A percentile compares a stretch with the other conserved stretches of the same genome.
Conservation (phyloP, 495 filamentous ascomycete genomes). For the Pseudoneurospora amorphoporcata region DNA sequence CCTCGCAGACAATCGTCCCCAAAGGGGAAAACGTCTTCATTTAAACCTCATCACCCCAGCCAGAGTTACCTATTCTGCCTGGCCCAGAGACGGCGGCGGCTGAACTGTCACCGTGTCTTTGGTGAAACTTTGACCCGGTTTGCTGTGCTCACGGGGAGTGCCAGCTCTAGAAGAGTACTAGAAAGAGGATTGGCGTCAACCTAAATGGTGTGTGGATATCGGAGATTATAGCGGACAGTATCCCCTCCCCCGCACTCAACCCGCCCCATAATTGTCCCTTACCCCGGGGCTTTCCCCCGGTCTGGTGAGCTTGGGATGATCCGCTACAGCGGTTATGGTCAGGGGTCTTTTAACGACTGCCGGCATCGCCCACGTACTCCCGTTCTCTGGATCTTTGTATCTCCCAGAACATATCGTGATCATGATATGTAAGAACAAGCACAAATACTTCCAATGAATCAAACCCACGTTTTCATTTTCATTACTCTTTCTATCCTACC, state of each 20-base stretch:
- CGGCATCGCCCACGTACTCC: not conserved
- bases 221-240: not conserved
- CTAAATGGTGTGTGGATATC: not conserved
- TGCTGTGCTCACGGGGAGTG: not conserved
- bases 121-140: not conserved
- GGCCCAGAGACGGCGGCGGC: not conserved
- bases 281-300: not conserved
- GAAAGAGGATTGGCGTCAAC: not conserved
- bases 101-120: not conserved
- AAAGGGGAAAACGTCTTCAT: not conserved
- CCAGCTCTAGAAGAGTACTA: not conserved
- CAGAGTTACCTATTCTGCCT: not conserved
- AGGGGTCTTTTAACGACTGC: not conserved
- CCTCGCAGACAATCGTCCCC: not conserved
- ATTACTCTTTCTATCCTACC: not conserved
- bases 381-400: not conserved
- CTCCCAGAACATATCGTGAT: not conserved
- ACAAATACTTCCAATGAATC: not conserved
- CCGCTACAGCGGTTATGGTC: not conserved
- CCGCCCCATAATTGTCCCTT: not conserved
- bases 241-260: not conserved
- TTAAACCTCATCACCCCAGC: not conserved
- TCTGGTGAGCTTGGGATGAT: not conserved
- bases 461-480: not conserved
- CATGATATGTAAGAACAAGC: not conserved